A percentile compares a stretch with the other conserved stretches of the same genome.
phyloP scores from a whole-genome alignment of 768 basidiomycete species.

The Pulveroboletus ravenelii region DNA sequence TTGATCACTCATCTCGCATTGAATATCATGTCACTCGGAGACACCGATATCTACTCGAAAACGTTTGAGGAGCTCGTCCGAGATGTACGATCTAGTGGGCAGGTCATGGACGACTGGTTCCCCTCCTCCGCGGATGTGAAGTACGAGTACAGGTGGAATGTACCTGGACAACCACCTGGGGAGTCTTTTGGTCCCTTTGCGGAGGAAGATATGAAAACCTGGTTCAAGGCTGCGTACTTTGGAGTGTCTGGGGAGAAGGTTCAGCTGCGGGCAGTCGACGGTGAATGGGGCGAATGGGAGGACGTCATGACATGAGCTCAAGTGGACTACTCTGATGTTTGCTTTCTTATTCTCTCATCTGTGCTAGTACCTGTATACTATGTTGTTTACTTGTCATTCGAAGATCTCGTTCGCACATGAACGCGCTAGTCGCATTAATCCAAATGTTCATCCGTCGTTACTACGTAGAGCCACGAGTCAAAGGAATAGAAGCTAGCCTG shows the following conservation, averaged over 20 bases:
- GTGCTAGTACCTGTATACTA: conserved; percentile 16
- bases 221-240: conserved; percentile 81
- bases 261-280: conserved; percentile 58
- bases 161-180: conserved; percentile 44
- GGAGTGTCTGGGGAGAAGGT: conserved; percentile 75
- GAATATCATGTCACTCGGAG: conserved; percentile 81
- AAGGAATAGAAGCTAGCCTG: conserved; percentile 4
- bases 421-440: conserved; percentile 15
- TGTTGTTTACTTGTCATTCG: background rate
- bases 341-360: background rate
- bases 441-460: conserved; percentile 14
- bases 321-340: background rate
- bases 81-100: conserved; percentile 64
- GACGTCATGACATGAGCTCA: conserved; percentile 47
- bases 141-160: conserved; percentile 81
- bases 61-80: conserved; percentile 84
- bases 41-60: conserved; percentile 80
- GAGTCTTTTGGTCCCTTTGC: conserved; percentile 76
- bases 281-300: conserved; percentile 74
- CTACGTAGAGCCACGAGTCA: conserved; percentile 8
- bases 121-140: conserved; percentile 72
- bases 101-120: conserved; percentile 62
- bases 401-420: conserved; percentile 2
- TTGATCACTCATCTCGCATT: conserved; percentile 81
- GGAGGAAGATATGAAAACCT: conserved; percentile 74